These are phyloP conservation scores for Eucalyptus rudis DNA, from an alignment of 345 rosid species.

Conservation along the genomic window DNA sequence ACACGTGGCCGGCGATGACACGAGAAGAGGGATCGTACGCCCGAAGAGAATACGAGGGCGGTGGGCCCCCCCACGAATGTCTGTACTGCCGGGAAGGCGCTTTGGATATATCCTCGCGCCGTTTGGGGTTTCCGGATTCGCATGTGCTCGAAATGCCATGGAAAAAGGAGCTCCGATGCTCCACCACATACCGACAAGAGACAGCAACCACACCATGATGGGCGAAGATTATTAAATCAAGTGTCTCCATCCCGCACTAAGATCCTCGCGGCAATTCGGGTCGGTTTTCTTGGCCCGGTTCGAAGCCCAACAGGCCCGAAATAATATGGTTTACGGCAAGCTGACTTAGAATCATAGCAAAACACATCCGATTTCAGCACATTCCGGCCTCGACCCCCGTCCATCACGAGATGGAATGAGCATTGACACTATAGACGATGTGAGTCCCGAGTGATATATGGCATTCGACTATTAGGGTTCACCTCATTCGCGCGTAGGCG, in stretches of 20 bases:
- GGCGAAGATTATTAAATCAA: background rate
- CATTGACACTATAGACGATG: background rate
- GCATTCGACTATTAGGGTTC: background rate
- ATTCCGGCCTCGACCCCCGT: background rate
- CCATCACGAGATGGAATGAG: background rate
- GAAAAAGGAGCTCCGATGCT: background rate
- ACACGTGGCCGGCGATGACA: background rate
- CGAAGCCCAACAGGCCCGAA: background rate
- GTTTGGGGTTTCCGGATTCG: background rate
- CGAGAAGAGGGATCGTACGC: background rate
- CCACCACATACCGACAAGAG: background rate
- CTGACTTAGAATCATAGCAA: background rate
- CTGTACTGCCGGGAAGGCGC: background rate
- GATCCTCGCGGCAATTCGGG: background rate
- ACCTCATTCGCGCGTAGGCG: accelerated
- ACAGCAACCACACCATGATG: background rate
- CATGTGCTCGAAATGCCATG: background rate
- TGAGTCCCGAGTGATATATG: background rate
- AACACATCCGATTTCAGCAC: background rate
- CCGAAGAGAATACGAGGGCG: background rate
- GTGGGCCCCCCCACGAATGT: background rate
- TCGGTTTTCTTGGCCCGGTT: background rate
- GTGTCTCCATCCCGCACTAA: background rate
- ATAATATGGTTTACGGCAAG: background rate
- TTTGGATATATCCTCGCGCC: background rate